phyloP scores from a whole-genome alignment of 169 alveolate species.

The Pseudocohnilembus persalinus region DNA sequence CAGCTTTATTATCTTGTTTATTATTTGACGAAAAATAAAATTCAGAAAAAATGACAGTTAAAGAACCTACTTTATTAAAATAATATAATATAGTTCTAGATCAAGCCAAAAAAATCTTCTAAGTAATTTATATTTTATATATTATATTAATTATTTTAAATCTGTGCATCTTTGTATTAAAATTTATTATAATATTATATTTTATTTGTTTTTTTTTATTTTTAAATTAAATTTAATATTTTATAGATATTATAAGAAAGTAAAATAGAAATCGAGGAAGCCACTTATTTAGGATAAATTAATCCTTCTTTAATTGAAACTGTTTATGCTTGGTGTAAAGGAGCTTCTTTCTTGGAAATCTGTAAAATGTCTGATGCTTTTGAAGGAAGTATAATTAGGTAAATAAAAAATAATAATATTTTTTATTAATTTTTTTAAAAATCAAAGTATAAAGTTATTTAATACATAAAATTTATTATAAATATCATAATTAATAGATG shows the following conservation, averaged over 20 bases:
- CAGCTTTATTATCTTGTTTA: conserved; percentile 93
- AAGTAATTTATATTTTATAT: no score
- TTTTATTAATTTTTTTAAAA: conserved; percentile 27
- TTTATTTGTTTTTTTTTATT: not conserved
- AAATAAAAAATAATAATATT: conserved; percentile 72
- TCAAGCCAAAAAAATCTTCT: conserved; percentile 73
- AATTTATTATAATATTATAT: conserved; percentile 47
- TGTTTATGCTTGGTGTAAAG: conserved; percentile 95
- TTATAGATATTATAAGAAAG: conserved; percentile 68
- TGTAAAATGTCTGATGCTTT: conserved; percentile 92
- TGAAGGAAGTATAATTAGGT: conserved; percentile 95
- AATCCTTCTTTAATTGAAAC: conserved; percentile 95
- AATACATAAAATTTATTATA: conserved; percentile 1
- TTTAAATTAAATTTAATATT: conserved; percentile 30
- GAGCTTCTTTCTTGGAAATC: conserved; percentile 93
- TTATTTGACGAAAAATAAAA: conserved; percentile 91
- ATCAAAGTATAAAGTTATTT: not conserved
- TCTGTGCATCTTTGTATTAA: no score
- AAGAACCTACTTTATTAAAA: conserved; percentile 42
- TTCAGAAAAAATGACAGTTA: conserved; percentile 47
- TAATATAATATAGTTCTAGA: conserved; percentile 53
- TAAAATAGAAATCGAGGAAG: conserved; percentile 85
- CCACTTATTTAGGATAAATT: conserved; percentile 88
- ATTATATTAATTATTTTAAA: conserved; percentile 56
- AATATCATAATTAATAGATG: conserved; percentile 31